Percentiles rank a stretch among this genome's conserved stretches.
Evolutionary conservation across 495 filamentous ascomycete genomes (phyloP).

Genomic region (Echria macrotheca): DNA sequence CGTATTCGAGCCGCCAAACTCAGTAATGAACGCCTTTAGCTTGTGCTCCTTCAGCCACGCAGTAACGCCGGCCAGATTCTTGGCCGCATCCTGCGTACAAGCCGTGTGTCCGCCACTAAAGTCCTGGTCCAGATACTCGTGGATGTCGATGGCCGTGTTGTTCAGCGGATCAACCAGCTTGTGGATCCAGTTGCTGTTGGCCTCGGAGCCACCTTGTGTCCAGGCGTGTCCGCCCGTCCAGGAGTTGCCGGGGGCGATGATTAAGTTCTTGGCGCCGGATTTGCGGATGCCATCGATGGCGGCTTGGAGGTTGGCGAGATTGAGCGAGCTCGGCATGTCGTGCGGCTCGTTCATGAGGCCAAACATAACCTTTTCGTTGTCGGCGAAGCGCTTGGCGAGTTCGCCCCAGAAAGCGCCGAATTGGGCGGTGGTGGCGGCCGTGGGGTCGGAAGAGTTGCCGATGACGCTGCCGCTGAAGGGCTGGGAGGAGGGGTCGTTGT

Average conservation of each 20-base stretch:
- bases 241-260: conserved; percentile 46
- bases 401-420: conserved; percentile 50
- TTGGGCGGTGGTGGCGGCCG: conserved; percentile 42
- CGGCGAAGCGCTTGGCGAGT: conserved; percentile 42
- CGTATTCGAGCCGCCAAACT: conserved; percentile 47
- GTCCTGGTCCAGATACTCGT: conserved; percentile 49
- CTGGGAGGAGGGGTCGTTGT: conserved; percentile 48
- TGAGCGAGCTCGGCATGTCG: conserved; percentile 42
- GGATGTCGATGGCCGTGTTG: conserved; percentile 49
- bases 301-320: conserved; percentile 45
- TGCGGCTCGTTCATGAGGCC: conserved; percentile 49
- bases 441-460: conserved; percentile 39
- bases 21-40: conserved; percentile 50
- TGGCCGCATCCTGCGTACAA: conserved; percentile 34
- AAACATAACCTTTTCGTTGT: conserved; percentile 48
- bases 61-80: conserved; percentile 39
- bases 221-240: conserved; percentile 47
- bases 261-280: conserved; percentile 38
- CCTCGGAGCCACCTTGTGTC: conserved; percentile 39
- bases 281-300: conserved; percentile 46
- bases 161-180: conserved; percentile 41
- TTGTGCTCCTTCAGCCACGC: conserved; percentile 44
- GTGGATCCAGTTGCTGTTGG: conserved; percentile 37
- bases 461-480: conserved; percentile 46
- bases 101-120: conserved; percentile 39